These are phyloP conservation scores for Dendrostoma leiphaemia DNA, from an alignment of 2,329 filamentous ascomycete species.

Conservation along the genomic window DNA sequence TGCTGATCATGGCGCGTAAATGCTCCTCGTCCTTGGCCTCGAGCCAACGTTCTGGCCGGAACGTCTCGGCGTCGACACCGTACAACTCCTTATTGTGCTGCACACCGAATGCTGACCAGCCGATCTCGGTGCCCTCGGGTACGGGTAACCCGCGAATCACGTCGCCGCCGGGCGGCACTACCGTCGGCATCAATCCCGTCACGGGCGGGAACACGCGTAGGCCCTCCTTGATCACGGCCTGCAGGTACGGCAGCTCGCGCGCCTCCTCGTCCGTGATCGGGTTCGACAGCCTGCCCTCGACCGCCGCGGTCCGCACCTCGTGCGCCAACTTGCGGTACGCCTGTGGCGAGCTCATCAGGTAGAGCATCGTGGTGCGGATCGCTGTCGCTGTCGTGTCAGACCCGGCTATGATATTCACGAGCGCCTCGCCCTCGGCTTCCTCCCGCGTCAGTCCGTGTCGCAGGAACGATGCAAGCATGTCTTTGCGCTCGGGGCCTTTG, in stretches of 20 bases:
- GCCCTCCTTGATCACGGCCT: conserved; percentile 48
- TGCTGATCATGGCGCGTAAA: conserved; percentile 33
- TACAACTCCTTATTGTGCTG: conserved; percentile 35
- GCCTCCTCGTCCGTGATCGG: conserved; percentile 35
- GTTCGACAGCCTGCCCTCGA: conserved; percentile 29
- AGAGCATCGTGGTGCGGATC: conserved; percentile 45
- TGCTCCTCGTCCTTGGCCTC: conserved; percentile 32
- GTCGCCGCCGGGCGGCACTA: conserved; percentile 36
- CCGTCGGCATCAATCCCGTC: conserved; percentile 32
- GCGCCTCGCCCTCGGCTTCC: conserved; percentile 43
- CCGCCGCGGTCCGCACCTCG: conserved; percentile 39
- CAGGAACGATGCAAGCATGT: conserved; percentile 41
- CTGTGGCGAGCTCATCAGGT: conserved; percentile 42
- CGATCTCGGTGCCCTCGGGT: conserved; percentile 45
- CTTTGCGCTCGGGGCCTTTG: conserved; percentile 26
- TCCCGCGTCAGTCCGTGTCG: conserved; percentile 35
- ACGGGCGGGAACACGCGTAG: conserved; percentile 45
- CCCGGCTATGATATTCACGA: conserved; percentile 44
- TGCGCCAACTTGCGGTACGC: conserved; percentile 38
- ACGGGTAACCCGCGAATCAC: conserved; percentile 38
- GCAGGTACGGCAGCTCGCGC: conserved; percentile 42
- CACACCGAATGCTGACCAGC: conserved; percentile 39
- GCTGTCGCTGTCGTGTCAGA: conserved; percentile 51
- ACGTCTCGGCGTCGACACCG: conserved; percentile 39
- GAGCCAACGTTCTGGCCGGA: conserved; percentile 50